These are phyloP conservation scores for Xylariaceae sp. DNA, from an alignment of 2,329 filamentous ascomycete genomes.

Conservation along the genomic window DNA sequence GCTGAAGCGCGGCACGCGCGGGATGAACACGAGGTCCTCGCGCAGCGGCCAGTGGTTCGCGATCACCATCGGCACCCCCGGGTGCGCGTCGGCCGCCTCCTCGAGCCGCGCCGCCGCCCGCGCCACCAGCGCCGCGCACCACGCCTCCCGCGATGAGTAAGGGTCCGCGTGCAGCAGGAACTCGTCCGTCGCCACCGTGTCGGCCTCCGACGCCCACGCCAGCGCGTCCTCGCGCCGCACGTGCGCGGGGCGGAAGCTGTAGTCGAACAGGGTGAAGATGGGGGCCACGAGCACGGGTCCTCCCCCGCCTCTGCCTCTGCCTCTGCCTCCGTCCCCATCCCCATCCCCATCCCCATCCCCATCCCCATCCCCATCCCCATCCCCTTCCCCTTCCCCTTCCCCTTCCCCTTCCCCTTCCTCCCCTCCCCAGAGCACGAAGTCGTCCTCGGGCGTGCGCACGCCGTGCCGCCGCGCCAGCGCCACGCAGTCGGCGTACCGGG, in stretches of 20 bases:
- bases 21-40: constrained; percentile 41
- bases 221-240: constrained; percentile 50
- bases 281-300: constrained; percentile 55
- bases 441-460: constrained; percentile 59
- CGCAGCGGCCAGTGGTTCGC: constrained; percentile 44
- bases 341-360: constrained; percentile 34
- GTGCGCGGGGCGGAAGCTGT: constrained; percentile 56
- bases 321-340: background rate
- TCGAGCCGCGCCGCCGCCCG: constrained; percentile 34
- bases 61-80: constrained; percentile 36
- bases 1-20: constrained; percentile 40
- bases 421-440: constrained; percentile 56
- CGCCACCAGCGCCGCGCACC: constrained; percentile 38
- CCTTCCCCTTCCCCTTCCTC: constrained; percentile 40
- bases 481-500: constrained; percentile 58
- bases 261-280: constrained; percentile 63
- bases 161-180: constrained; percentile 42
- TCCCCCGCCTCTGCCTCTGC: too few species aligned
- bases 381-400: background rate
- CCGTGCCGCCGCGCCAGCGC: constrained; percentile 54
- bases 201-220: constrained; percentile 40
- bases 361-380: too few species aligned
- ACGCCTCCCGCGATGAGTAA: constrained; percentile 38
- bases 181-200: constrained; percentile 43
- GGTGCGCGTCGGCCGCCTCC: constrained; percentile 21